phyloP scores from a whole-genome alignment of 257 asterid genomes.

The Solanum chiquidenum region DNA sequence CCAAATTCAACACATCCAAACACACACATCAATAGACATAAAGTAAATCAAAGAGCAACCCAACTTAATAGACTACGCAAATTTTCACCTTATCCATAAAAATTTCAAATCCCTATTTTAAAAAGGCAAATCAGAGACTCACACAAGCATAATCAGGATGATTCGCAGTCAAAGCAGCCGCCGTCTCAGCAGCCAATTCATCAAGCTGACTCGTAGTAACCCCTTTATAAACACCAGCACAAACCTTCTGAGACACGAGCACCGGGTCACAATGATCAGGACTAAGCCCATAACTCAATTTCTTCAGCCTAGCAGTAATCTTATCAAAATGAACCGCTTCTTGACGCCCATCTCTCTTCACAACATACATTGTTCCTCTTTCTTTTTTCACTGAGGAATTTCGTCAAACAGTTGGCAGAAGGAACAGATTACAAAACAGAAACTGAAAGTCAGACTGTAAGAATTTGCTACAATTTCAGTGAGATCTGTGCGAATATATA shows the following conservation, averaged over 20 bases:
- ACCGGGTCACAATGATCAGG: slow-evolving; percentile 90
- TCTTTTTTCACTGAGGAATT: slow-evolving; percentile 9
- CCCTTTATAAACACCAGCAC: slow-evolving; percentile 91
- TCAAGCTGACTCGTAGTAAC: slow-evolving; percentile 96
- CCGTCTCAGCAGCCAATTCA: slow-evolving; percentile 94
- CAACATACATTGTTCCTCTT: slow-evolving; percentile 51
- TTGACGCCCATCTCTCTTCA: slow-evolving; percentile 92
- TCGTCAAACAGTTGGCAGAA: background rate
- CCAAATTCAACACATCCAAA: background rate
- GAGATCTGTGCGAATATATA: background rate
- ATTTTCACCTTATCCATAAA: background rate
- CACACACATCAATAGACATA: background rate
- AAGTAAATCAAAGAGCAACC: background rate
- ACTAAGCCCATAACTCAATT: slow-evolving; percentile 83
- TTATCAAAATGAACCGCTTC: slow-evolving; percentile 92
- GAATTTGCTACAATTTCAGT: background rate
- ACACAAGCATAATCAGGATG: slow-evolving; percentile 97
- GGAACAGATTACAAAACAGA: background rate
- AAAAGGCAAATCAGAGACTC: slow-evolving; percentile 11
- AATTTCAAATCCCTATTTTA: rapidly evolving
- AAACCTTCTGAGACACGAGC: slow-evolving; percentile 78
- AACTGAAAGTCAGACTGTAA: background rate
- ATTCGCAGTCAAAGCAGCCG: slow-evolving; percentile 90
- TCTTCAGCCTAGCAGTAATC: slow-evolving; percentile 88
- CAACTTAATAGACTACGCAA: background rate